Evolutionary conservation across 164 flowering plant genomes (phyloP).

Genomic region (Stephania japonica): DNA sequence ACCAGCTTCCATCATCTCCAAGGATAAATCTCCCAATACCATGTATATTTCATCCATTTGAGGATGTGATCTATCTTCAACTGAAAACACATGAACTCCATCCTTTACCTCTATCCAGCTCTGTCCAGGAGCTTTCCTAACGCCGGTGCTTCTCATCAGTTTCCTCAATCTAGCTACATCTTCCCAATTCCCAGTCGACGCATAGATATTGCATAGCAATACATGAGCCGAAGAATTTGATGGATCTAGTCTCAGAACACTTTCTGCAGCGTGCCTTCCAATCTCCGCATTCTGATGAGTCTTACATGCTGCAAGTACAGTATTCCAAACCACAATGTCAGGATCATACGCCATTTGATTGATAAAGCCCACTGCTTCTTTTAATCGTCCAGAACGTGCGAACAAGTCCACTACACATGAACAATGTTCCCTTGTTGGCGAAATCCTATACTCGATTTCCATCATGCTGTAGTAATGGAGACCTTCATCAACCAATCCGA

Average conservation of each 20-base stretch:
- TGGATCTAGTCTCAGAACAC: slow-evolving; percentile 50
- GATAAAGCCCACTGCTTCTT: slow-evolving; percentile 55
- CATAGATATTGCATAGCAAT: slow-evolving; percentile 54
- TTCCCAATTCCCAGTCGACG: slow-evolving; percentile 48
- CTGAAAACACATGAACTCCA: slow-evolving; percentile 40
- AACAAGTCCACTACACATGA: slow-evolving; percentile 63
- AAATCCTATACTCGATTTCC: slow-evolving; percentile 43
- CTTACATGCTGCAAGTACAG: slow-evolving; percentile 60
- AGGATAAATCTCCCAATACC: slow-evolving; percentile 34
- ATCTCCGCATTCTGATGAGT: slow-evolving; percentile 41
- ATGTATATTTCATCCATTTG: slow-evolving; percentile 38
- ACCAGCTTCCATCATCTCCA: slow-evolving; percentile 40
- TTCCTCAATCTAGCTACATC: slow-evolving; percentile 45
- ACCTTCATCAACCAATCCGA: slow-evolving; percentile 63
- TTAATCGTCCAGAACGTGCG: slow-evolving; percentile 49
- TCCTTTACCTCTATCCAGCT: slow-evolving; percentile 61
- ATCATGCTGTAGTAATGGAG: slow-evolving; percentile 33
- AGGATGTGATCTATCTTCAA: slow-evolving; percentile 45
- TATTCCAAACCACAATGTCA: slow-evolving; percentile 56
- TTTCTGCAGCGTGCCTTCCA: slow-evolving; percentile 53
- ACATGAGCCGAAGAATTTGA: slow-evolving; percentile 56
- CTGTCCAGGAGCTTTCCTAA: slow-evolving; percentile 53
- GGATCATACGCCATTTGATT: slow-evolving; percentile 44
- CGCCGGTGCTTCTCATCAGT: slow-evolving; percentile 45
- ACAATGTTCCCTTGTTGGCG: slow-evolving; percentile 56